phyloP scores from a whole-genome alignment of 2,329 filamentous ascomycete genomes.

The Lachnellula occidentalis region DNA sequence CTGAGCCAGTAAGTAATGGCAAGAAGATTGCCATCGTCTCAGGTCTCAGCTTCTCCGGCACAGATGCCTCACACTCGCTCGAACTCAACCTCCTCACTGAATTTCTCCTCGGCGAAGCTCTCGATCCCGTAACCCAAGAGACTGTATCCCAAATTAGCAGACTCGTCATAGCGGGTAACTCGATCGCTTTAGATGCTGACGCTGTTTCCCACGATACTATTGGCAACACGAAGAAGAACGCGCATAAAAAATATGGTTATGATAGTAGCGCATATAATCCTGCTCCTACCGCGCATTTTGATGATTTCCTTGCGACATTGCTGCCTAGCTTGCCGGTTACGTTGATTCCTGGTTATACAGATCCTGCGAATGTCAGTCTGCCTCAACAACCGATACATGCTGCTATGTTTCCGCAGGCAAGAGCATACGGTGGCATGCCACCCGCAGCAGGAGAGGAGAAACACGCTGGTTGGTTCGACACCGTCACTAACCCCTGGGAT shows the following conservation, averaged over 20 bases:
- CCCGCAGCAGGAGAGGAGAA: conserved; percentile 31
- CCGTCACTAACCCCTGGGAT: conserved; percentile 89
- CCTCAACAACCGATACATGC: conserved; percentile 91
- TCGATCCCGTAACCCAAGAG: conserved; percentile 54
- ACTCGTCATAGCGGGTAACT: conserved; percentile 88
- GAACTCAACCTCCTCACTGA: conserved; percentile 75
- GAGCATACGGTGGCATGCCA: conserved; percentile 55
- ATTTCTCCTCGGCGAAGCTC: conserved; percentile 78
- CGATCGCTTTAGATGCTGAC: conserved; percentile 45
- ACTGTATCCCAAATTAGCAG: conserved; percentile 66
- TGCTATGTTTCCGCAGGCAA: conserved; percentile 78
- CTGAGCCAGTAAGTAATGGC: conserved; percentile 30
- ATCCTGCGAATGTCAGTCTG: conserved; percentile 83
- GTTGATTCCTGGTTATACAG: conserved; percentile 73
- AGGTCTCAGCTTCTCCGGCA: conserved; percentile 76
- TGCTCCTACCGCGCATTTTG: conserved; percentile 74
- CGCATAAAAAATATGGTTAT: conserved; percentile 85
- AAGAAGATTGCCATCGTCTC: conserved; percentile 78
- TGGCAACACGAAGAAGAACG: conserved; percentile 31
- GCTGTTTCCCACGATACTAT: conserved; percentile 25
- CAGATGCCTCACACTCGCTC: conserved; percentile 65
- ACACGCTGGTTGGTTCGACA: conserved; percentile 72
- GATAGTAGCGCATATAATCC: conserved; percentile 86
- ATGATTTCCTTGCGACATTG: conserved; percentile 74
- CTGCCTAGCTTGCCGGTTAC: conserved; percentile 86